A percentile compares a stretch with the other conserved stretches of the same genome.
Evolutionary conservation across 1,284 basidiomycete species (phyloP).

Genomic region (Cystobasidium slooffiae): DNA sequence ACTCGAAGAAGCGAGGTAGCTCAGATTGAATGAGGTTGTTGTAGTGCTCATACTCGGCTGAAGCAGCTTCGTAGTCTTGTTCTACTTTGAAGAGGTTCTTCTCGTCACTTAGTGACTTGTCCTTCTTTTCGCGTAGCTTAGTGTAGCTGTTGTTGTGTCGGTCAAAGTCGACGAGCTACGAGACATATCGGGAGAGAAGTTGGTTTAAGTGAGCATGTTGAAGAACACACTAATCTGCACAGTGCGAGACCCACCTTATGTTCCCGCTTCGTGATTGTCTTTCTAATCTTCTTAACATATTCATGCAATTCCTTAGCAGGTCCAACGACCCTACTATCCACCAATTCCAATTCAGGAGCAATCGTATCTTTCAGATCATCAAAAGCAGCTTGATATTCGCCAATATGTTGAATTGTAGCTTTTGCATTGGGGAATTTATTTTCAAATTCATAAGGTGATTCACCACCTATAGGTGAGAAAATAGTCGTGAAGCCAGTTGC

Average conservation of each 20-base stretch:
- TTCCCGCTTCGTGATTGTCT: slow-evolving; percentile 93
- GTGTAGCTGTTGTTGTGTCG: slow-evolving; percentile 93
- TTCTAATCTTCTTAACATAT: slow-evolving; percentile 85
- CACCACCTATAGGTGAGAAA: slow-evolving; percentile 72
- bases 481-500: slow-evolving; percentile 75
- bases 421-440: slow-evolving; percentile 58
- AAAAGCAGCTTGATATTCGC: slow-evolving; percentile 72
- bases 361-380: slow-evolving; percentile 76
- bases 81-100: slow-evolving; percentile 70
- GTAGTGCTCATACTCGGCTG: slow-evolving; percentile 95
- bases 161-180: slow-evolving; percentile 87
- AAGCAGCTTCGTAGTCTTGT: slow-evolving; percentile 94
- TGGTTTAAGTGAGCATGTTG: slow-evolving; percentile 21
- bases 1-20: slow-evolving; percentile 84
- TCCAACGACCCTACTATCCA: slow-evolving; percentile 81
- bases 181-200: slow-evolving; percentile 22
- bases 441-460: slow-evolving; percentile 51
- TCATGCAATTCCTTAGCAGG: slow-evolving; percentile 88
- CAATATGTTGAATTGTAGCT: slow-evolving; percentile 75
- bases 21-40: slow-evolving; percentile 92
- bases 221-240: slow-evolving; percentile 15
- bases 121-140: slow-evolving; percentile 96
- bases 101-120: slow-evolving; percentile 89
- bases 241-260: slow-evolving; percentile 73
- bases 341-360: slow-evolving; percentile 90